Base-by-base conservation (phyloP, 192 early-diverging fungal genomes). In the Kickxella alabastrina region DNA sequence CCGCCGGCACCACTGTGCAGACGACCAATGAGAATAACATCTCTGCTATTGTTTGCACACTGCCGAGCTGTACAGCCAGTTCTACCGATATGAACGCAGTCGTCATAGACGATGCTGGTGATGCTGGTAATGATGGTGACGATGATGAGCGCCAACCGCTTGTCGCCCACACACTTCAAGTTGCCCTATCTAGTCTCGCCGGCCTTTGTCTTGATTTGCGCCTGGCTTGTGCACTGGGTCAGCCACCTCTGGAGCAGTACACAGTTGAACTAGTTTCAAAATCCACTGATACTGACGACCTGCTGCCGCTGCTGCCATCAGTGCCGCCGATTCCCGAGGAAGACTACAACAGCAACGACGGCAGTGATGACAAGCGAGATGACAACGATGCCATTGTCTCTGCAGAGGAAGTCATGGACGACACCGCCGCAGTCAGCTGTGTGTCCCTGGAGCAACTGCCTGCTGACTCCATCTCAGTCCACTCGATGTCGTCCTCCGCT, bases 401-500 rank as follows among this genome's bases (percentile, higher is more conserved):
- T n/a, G n/a, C n/a, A n/a, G n/a, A n/a, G n/a, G n/a, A n/a, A n/a
- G n/a, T n/a, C 10, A 28, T 32, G 12, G 45, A 48, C 18, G 45
- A 29, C 10, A 48, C 45, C 12, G 45, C 45, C 17, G 45, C 45
- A 10, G 45, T 48, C 31, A 48, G 45, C 45, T 48, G 45, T 12
- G 34, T 29, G 19, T 31, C 45, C 10, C 21, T 29, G 19, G 24
- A 21, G 23, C 41, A 43, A 4, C 15, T 46, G 13, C 4, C 25
- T 6, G 44, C 19, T 6, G 45, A 48, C 10, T 2, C 21, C 17
- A 8, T 34, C 14, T 48, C 45, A 21, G 31, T 48, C 15, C 29
- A 32, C 45, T 48, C 45, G 27, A 18, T 35, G 10, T 31, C 29
- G 13, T 27, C 24, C 31, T 9, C 34, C 10, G 19, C 9, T 6